Percentiles rank a stretch among this genome's conserved stretches.
Evolutionary conservation across 2,329 filamentous ascomycete genomes (phyloP).

Genomic region (Diaporthe helianthi): DNA sequence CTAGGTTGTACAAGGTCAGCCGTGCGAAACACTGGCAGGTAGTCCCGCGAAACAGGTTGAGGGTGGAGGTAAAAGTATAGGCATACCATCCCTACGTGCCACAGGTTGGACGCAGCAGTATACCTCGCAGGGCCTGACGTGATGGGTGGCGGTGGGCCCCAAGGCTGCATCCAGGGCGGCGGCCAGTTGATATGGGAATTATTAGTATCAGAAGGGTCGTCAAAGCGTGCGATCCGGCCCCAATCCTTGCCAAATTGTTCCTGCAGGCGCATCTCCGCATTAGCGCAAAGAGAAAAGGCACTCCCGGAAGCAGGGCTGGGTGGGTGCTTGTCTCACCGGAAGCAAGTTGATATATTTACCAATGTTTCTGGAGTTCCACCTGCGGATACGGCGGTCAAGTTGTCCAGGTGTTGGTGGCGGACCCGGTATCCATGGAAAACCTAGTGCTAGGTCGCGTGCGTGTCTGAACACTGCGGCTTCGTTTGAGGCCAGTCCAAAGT

Average conservation of each 20-base stretch:
- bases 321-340: neutral
- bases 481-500: neutral
- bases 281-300: neutral
- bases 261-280: neutral
- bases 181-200: neutral
- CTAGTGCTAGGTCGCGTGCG: neutral
- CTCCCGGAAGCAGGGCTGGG: no score
- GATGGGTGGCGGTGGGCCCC: constrained; percentile 8
- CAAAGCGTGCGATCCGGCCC: neutral
- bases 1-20: neutral
- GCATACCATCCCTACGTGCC: constrained; percentile 27
- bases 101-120: constrained; percentile 20
- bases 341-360: neutral
- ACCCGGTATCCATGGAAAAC: no score
- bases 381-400: neutral
- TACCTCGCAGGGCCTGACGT: constrained; percentile 3
- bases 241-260: constrained; percentile 24
- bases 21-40: no score
- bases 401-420: neutral
- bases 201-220: constrained; percentile 11
- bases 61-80: neutral
- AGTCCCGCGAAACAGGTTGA: no score
- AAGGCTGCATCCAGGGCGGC: constrained; percentile 8
- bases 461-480: neutral
- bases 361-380: neutral